Base-by-base conservation (phyloP, 768 basidiomycete species). In the Macrocybe gigantea region DNA sequence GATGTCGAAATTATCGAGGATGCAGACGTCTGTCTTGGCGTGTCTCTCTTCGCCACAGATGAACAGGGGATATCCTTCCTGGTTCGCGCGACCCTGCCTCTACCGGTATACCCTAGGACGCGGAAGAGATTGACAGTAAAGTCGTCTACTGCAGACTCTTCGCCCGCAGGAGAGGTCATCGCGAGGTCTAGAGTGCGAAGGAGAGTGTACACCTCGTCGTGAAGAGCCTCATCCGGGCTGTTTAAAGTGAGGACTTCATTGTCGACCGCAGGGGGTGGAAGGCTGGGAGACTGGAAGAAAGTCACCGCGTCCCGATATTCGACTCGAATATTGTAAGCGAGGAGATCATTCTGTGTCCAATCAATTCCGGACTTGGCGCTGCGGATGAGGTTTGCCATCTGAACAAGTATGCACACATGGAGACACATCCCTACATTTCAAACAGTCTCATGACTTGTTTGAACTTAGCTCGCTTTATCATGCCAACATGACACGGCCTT, bases 131-230 rank as follows among this genome's bases (percentile, higher is more conserved):
- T 32, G 10, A 62, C 57, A 3, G 53, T 51, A 48, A 72, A 69
- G 52, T 70, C 65, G 38, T 57, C 56, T 12, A 69, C 69, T 29
- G 66, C 63, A n/a, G 64, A 59, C 47, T 66, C 64, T 14, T 58
- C 60, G 15, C 46, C 41, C 7, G 36, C 43, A 7, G 48, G 48
- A 22, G 22, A 22, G 39, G 36, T 39, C 58, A 53, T 58, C 2
- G 60, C 59, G 14, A 59, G 55, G 44, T 63, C 57, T 49, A 63
- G 42, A 22, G 22, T 22, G 22, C 22, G 22, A 22, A 22, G 22
- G 4, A 22, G 22, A 4, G 22, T 22, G 22, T 22, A 22, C 2
- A 22, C 22, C 22, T 22, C 22, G 4, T 22, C 22, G 22, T 22
- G 22, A 22, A 2, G 22, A 22, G 22, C 22, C 22, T 22, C 22